phyloP scores from a whole-genome alignment of 2,329 filamentous ascomycete genomes.

The Ophiostoma sp. region DNA sequence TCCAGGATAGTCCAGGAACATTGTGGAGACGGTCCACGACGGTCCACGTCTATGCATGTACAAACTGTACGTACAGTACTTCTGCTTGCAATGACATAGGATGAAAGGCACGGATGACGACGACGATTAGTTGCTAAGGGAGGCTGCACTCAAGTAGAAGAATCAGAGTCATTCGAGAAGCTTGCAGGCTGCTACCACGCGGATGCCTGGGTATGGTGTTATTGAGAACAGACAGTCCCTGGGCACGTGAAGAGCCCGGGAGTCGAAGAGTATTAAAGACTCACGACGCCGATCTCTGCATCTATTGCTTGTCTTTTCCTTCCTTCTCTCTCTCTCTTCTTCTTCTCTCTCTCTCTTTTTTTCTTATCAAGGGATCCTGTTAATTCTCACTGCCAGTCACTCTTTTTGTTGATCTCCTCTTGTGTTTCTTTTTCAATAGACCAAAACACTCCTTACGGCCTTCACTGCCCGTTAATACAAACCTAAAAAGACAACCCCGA shows the following conservation, averaged over 20 bases:
- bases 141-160: conserved; percentile 1
- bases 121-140: neutral
- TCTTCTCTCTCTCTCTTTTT: conserved; percentile 3
- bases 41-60: neutral
- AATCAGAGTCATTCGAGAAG: conserved; percentile 2
- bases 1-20: neutral
- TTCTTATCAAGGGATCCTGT: neutral
- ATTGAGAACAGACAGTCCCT: neutral
- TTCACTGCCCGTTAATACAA: neutral
- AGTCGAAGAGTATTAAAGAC: neutral
- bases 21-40: neutral
- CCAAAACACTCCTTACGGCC: neutral
- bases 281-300: conserved; percentile 8
- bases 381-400: conserved; percentile 11
- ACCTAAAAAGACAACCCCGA: neutral
- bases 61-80: no score
- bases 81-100: neutral
- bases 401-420: neutral
- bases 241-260: neutral
- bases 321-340: neutral
- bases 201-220: neutral
- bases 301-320: neutral
- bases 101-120: neutral
- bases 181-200: neutral
- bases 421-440: neutral